These are phyloP conservation scores for Microbotryum intermedium DNA, from an alignment of 1,284 basidiomycete species.

Conservation along the genomic window DNA sequence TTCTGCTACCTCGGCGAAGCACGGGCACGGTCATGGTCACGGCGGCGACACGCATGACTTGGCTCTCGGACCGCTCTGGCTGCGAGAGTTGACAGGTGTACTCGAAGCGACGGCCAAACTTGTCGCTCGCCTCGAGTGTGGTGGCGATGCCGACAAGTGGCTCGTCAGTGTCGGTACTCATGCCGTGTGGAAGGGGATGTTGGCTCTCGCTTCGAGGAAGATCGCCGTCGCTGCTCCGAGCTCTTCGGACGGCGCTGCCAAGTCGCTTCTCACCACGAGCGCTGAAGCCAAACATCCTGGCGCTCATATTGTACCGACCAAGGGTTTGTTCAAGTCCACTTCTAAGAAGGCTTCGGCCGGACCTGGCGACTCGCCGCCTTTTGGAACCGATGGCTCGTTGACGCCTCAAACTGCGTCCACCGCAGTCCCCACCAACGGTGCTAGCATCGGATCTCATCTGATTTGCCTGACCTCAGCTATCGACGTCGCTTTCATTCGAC, in stretches of 20 bases:
- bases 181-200: constrained; percentile 33
- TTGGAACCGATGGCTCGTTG: not conserved
- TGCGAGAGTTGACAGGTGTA: constrained; percentile 24
- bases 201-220: constrained; percentile 20
- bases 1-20: not conserved
- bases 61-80: constrained; percentile 24
- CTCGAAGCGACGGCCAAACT: constrained; percentile 26
- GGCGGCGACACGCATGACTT: not conserved
- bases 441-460: not conserved
- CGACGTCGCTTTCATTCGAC: constrained; percentile 25
- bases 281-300: not conserved
- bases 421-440: not conserved
- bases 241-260: not conserved
- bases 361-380: not conserved
- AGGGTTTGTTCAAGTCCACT: not conserved
- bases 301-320: not conserved
- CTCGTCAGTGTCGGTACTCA: constrained; percentile 31
- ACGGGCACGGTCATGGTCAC: not conserved
- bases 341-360: not conserved
- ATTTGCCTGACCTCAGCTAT: not conserved
- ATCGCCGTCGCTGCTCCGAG: not conserved
- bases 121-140: constrained; percentile 26
- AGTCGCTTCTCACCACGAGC: not conserved
- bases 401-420: not conserved
- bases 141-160: constrained; percentile 31